Percentiles rank a stretch among this genome's conserved stretches.
phyloP scores from a whole-genome alignment of 345 rosid species.

The Rhizophora mangle region DNA sequence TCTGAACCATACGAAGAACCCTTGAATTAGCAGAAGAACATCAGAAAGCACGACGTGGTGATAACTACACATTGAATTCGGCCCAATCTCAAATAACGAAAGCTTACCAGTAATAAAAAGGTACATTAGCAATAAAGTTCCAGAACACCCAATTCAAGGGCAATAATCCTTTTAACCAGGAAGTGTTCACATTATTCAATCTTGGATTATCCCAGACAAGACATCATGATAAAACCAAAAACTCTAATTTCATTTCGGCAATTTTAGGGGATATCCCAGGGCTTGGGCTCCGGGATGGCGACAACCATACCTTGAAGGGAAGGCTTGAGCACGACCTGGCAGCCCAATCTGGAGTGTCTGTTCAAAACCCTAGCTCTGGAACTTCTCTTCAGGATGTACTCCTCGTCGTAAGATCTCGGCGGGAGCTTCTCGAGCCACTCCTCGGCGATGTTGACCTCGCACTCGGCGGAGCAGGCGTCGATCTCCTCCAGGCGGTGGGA shows the following conservation, averaged over 20 bases:
- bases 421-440: constrained; percentile 92
- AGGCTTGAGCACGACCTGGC: constrained; percentile 76
- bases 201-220: neutral
- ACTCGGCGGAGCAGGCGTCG: constrained; percentile 98
- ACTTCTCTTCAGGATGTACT: constrained; percentile 71
- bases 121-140: neutral
- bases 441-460: constrained; percentile 97
- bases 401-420: constrained; percentile 87
- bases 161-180: neutral
- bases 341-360: constrained; percentile 83
- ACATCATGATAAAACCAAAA: constrained; percentile 14
- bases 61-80: too few relatives aligned
- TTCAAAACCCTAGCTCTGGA: constrained; percentile 86
- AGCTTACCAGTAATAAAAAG: neutral
- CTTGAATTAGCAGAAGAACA: too few relatives aligned
- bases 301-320: constrained; percentile 98
- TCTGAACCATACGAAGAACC: too few relatives aligned
- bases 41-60: too few relatives aligned
- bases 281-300: constrained; percentile 92
- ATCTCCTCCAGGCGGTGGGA: constrained; percentile 93
- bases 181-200: constrained; percentile 16
- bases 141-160: constrained; percentile 9
- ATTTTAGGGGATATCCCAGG: constrained; percentile 89
- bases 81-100: too few relatives aligned
- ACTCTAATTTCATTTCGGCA: neutral